Evolutionary conservation across 2,329 filamentous ascomycete species (phyloP).

Genomic region (Mycocentrospora acerina): DNA sequence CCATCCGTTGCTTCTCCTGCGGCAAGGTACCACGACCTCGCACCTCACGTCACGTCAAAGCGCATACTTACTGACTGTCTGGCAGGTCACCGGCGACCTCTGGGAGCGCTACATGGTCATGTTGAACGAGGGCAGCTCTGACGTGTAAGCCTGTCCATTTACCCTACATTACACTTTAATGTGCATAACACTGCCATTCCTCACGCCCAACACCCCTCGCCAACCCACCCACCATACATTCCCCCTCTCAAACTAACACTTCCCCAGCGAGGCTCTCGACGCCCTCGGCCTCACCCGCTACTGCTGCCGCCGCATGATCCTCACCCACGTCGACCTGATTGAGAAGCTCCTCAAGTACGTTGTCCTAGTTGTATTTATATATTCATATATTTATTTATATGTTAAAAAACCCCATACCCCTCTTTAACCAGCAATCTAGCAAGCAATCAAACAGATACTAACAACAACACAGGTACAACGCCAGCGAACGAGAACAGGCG

Average conservation of each 20-base stretch:
- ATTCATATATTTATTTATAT: too few relatives aligned
- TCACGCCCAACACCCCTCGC: constrained; percentile 1
- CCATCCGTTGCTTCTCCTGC: constrained; percentile 97
- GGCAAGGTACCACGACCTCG: constrained; percentile 72
- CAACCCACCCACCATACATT: constrained; percentile 11
- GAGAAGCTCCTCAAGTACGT: constrained; percentile 78
- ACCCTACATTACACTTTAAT: background rate
- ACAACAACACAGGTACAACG: constrained; percentile 41
- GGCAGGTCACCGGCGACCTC: constrained; percentile 89
- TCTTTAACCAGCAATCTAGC: too few relatives aligned
- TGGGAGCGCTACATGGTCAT: constrained; percentile 95
- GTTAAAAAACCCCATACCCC: too few relatives aligned
- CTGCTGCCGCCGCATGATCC: constrained; percentile 98
- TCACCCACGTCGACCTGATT: constrained; percentile 98
- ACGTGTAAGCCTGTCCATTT: constrained; percentile 30
- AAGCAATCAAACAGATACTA: constrained; percentile 25
- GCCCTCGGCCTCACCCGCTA: constrained; percentile 90
- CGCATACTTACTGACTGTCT: constrained; percentile 31
- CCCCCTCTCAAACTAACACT: too few relatives aligned
- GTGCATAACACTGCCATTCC: background rate
- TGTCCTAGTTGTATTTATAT: too few relatives aligned
- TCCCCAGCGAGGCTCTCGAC: constrained; percentile 88
- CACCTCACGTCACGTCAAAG: too few relatives aligned
- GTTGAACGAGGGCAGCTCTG: constrained; percentile 64
- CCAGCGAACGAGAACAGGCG: constrained; percentile 38